Conservation (phyloP, 2,329 filamentous ascomycete genomes). For the Ambrosiella cleistominuta region DNA sequence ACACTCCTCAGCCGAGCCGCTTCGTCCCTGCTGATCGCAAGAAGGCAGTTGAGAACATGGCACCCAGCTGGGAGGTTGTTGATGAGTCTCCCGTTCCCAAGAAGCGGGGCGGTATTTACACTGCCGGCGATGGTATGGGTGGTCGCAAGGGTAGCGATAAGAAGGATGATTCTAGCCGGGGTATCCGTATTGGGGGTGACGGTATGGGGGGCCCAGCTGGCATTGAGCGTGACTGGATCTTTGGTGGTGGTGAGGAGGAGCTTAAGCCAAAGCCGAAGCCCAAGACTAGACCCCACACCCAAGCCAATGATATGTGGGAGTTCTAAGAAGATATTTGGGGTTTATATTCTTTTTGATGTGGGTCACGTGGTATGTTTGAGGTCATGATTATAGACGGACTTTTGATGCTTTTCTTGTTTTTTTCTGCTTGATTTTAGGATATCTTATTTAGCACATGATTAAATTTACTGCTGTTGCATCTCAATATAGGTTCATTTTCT, state of each 20-base stretch:
- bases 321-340: constrained; percentile 20
- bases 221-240: constrained; percentile 38
- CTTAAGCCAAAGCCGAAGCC: constrained; percentile 15
- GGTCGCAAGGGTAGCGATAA: constrained; percentile 23
- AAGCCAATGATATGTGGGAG: constrained; percentile 27
- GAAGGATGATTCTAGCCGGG: constrained; percentile 16
- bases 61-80: constrained; percentile 41
- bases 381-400: constrained; percentile 4
- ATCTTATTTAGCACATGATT: neutral
- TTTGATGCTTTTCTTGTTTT: constrained; percentile 5
- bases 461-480: neutral
- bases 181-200: constrained; percentile 36
- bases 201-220: constrained; percentile 49
- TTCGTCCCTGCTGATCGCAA: constrained; percentile 39
- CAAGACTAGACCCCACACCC: constrained; percentile 23
- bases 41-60: constrained; percentile 59
- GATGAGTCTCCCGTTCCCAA: constrained; percentile 31
- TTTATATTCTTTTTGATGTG: neutral
- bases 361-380: neutral
- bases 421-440: constrained; percentile 11
- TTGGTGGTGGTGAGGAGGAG: constrained; percentile 31
- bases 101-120: constrained; percentile 16
- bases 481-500: neutral
- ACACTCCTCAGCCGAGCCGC: constrained; percentile 24
- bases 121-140: constrained; percentile 42